A percentile compares a stretch with the other conserved stretches of the same genome.
Evolutionary conservation across 2,329 filamentous ascomycete species (phyloP).

Genomic region (Beauveria scarabaeidicola): DNA sequence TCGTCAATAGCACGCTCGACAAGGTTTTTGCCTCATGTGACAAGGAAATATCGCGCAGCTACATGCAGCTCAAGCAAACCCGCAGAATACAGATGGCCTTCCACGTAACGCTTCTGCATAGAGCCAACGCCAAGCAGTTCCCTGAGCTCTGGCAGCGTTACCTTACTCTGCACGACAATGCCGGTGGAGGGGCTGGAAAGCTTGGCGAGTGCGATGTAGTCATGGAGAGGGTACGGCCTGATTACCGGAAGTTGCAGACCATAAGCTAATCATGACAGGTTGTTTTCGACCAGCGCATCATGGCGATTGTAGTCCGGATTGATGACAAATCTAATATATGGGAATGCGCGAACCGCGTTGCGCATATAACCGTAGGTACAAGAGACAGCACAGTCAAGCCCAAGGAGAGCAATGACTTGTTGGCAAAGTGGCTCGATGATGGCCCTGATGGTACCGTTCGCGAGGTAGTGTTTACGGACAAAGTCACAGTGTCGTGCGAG

Average conservation of each 20-base stretch:
- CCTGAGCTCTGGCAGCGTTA: conserved; percentile 72
- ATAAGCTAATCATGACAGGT: conserved; percentile 34
- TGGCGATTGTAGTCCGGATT: conserved; percentile 82
- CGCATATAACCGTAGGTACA: conserved; percentile 88
- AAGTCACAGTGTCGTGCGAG: conserved; percentile 37
- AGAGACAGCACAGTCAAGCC: conserved; percentile 68
- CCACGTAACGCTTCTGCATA: conserved; percentile 91
- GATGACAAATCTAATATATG: conserved; percentile 47
- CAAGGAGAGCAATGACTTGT: conserved; percentile 83
- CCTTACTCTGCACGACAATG: conserved; percentile 43
- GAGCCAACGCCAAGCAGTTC: conserved; percentile 50
- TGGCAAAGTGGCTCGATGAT: conserved; percentile 63
- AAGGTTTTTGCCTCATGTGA: conserved; percentile 54
- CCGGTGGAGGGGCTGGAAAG: conserved; percentile 20
- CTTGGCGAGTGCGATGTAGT: conserved; percentile 58
- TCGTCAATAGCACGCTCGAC: conserved; percentile 51
- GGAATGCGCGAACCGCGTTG: conserved; percentile 66
- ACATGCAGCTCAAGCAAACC: conserved; percentile 62
- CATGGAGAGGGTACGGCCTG: conserved; percentile 45
- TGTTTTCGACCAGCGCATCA: conserved; percentile 78
- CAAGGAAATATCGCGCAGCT: conserved; percentile 48
- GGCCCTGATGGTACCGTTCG: conserved; percentile 37
- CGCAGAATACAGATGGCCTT: conserved; percentile 77
- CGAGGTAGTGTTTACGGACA: conserved; percentile 42
- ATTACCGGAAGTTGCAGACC: neutral